A percentile compares a stretch with the other conserved stretches of the same genome.
Conservation (phyloP, 2,329 filamentous ascomycete species). For the Hymenoscyphus salicellus region DNA sequence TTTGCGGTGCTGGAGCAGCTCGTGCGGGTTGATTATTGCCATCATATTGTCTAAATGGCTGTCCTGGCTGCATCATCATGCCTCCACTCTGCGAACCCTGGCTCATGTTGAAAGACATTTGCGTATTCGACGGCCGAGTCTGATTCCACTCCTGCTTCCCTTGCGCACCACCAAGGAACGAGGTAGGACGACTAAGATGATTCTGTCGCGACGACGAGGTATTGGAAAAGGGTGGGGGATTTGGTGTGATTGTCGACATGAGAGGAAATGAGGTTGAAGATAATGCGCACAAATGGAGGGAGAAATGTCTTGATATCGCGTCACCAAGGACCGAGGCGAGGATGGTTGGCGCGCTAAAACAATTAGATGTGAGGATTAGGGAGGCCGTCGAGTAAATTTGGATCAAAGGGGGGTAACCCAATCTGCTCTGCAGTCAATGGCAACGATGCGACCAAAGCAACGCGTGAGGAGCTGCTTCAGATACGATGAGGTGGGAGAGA, state of each 20-base stretch:
- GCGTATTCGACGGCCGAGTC: conserved; percentile 13
- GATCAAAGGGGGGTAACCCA: neutral
- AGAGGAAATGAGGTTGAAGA: neutral
- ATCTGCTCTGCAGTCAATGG: conserved; percentile 4
- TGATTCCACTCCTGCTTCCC: conserved; percentile 25
- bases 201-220: conserved; percentile 33
- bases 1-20: conserved; percentile 45
- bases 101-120: conserved; percentile 38
- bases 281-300: neutral
- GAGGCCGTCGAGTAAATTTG: neutral
- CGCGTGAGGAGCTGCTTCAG: neutral
- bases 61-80: conserved; percentile 35
- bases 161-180: conserved; percentile 26
- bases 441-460: conserved; percentile 1
- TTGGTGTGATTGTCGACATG: conserved; percentile 26
- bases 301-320: conserved; percentile 1
- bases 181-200: conserved; percentile 25
- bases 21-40: conserved; percentile 25
- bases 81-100: conserved; percentile 34
- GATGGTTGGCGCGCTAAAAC: neutral
- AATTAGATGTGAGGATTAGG: neutral
- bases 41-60: conserved; percentile 34
- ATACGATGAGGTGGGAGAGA: neutral
- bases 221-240: conserved; percentile 31
- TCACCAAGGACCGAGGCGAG: neutral